Base-by-base conservation (phyloP, 2,329 filamentous ascomycete genomes). In the Helminthosporium solani region DNA sequence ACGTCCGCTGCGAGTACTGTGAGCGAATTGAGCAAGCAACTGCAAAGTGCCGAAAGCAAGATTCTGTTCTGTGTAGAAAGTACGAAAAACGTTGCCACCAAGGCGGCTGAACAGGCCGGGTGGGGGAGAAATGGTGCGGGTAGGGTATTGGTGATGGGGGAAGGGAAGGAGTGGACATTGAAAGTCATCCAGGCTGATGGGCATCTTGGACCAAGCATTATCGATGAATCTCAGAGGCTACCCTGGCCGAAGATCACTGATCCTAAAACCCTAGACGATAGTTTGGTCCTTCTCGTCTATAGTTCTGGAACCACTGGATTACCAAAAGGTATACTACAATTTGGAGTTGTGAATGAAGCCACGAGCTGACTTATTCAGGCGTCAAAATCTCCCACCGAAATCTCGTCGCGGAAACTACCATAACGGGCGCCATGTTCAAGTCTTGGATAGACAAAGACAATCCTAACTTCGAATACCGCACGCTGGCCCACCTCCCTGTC, bases 201-300 rank as follows among this genome's bases (percentile, higher is more conserved):
- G 0, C 7, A 36, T 4, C 34, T 60, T 3, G 60, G 58, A 3
- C 5, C 7, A 11, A 59, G 64, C 23, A 12, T 66, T 9, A 49
- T 67, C 3, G 57, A 66, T 37, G 40, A 43, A 71, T 72, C 1
- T 75, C 78, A 20, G 73, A 75, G 7, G 56, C 69, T 45, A 70
- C 71, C 38, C 70, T 86, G 83, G 83, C 58, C 68, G 28, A 71
- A 67, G 19, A 75, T 85, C 33, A 81, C 78, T 0, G 75, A 84
- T 56, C 64, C 64, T 0, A 42, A 65, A 1, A 66, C 70, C 33
- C 67, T 86, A 40, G 72, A 75, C 14, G 57, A 74, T 6, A 75
- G 72, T 48, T 55, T 75, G 11, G 66, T 75, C 20, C 65, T 70
- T 11, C 64, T 78, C 39, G 70, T 78, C 16, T 78, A 76, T 60